These are phyloP conservation scores for Ceratocystis variospora DNA, from an alignment of 2,329 filamentous ascomycete genomes.

Conservation along the genomic window DNA sequence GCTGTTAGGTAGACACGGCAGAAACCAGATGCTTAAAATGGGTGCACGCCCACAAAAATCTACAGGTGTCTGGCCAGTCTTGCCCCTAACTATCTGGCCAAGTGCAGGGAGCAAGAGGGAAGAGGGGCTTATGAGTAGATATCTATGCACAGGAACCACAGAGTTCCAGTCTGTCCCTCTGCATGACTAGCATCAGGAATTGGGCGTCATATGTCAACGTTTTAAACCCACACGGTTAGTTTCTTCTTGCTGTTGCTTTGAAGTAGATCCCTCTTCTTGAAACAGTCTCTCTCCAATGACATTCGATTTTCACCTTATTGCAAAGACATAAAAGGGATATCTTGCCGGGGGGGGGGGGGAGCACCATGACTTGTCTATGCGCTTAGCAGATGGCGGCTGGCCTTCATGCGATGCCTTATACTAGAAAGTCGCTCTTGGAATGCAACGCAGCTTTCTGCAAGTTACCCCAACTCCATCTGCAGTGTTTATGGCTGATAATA, in stretches of 20 bases:
- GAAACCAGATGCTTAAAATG: neutral
- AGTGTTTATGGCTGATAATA: too few relatives aligned
- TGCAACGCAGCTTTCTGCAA: too few relatives aligned
- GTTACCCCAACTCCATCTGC: too few relatives aligned
- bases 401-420: neutral
- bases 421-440: too few relatives aligned
- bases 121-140: neutral
- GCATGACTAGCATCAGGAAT: neutral
- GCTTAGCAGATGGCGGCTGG: neutral
- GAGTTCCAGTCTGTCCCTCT: neutral
- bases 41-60: neutral
- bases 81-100: neutral
- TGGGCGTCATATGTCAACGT: neutral
- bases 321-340: neutral
- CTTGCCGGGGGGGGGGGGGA: neutral
- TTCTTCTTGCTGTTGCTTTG: neutral
- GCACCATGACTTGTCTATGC: neutral
- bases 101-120: neutral
- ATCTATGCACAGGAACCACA: neutral
- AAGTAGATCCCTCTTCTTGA: slow-evolving; percentile 1
- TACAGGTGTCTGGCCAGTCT: neutral
- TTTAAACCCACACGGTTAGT: neutral
- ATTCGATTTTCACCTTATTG: neutral
- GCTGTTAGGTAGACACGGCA: neutral
- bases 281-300: slow-evolving; percentile 1